These are phyloP conservation scores for Blumeria hordei DNA, from an alignment of 2,329 filamentous ascomycete species.

Conservation along the genomic window DNA sequence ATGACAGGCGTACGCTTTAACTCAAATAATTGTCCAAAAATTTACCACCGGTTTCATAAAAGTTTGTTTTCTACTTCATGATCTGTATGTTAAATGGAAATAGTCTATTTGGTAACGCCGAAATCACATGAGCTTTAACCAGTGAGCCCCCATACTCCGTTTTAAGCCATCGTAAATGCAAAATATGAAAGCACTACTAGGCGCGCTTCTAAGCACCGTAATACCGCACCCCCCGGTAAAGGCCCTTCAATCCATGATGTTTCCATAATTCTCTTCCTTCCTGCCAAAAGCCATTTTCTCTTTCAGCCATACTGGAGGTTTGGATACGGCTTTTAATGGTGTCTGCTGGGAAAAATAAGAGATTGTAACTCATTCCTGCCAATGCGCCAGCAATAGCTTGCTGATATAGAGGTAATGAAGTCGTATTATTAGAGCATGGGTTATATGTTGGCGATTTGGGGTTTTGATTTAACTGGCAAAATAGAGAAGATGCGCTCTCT, in stretches of 20 bases:
- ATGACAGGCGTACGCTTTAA: too few relatives aligned
- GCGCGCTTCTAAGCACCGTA: slow-evolving; percentile 65
- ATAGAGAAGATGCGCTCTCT: slow-evolving; percentile 40
- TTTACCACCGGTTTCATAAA: too few relatives aligned
- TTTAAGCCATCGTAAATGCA: slow-evolving; percentile 81
- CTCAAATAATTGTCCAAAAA: too few relatives aligned
- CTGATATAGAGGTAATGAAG: slow-evolving; percentile 55
- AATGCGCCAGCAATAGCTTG: slow-evolving; percentile 70
- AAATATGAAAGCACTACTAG: slow-evolving; percentile 96
- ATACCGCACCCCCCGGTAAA: slow-evolving; percentile 94
- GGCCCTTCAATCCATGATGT: slow-evolving; percentile 55
- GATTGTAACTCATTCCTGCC: slow-evolving; percentile 88
- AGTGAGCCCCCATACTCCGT: slow-evolving; percentile 4
- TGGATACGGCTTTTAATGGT: slow-evolving; percentile 97
- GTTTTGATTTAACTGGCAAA: slow-evolving; percentile 19
- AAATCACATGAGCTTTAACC: too few relatives aligned
- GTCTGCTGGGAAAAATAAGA: slow-evolving; percentile 89
- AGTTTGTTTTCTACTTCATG: too few relatives aligned
- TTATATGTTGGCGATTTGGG: slow-evolving; percentile 5
- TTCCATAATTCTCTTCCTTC: slow-evolving; percentile 57
- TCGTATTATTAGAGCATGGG: slow-evolving; percentile 13
- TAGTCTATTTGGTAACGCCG: too few relatives aligned
- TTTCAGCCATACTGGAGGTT: slow-evolving; percentile 30
- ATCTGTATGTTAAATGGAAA: too few relatives aligned
- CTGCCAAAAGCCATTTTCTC: slow-evolving; percentile 40